Evolutionary conservation across 495 filamentous ascomycete genomes (phyloP).

Genomic region (Amorphotheca resinae): DNA sequence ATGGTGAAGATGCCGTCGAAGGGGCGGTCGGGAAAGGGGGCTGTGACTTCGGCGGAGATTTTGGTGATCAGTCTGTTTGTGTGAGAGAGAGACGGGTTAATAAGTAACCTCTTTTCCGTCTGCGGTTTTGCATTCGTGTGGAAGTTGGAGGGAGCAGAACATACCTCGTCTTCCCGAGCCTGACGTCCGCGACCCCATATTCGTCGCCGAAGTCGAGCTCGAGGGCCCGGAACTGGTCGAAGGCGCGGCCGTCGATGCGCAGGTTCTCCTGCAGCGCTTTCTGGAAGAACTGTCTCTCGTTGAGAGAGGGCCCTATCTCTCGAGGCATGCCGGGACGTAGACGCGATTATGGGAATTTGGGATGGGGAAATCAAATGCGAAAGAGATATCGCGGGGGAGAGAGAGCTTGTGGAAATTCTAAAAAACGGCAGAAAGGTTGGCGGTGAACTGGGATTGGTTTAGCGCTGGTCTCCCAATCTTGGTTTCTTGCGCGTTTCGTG

Average conservation of each 20-base stretch:
- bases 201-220: conserved; percentile 77
- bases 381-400: conserved; percentile 4
- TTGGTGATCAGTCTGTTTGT: conserved; percentile 59
- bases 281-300: conserved; percentile 64
- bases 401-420: conserved; percentile 1
- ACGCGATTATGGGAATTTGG: no score
- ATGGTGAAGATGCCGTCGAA: conserved; percentile 94
- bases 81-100: neutral
- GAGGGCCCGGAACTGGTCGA: conserved; percentile 66
- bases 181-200: conserved; percentile 81
- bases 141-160: neutral
- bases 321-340: conserved; percentile 73
- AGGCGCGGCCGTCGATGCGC: conserved; percentile 68
- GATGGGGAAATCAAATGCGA: conserved; percentile 1
- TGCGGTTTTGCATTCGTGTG: neutral
- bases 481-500: neutral
- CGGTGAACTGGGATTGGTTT: conserved; percentile 4
- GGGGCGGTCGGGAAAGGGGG: conserved; percentile 75
- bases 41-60: conserved; percentile 76
- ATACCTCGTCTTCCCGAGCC: conserved; percentile 83
- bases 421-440: conserved; percentile 12
- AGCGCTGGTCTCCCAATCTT: conserved; percentile 4
- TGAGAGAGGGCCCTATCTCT: conserved; percentile 71
- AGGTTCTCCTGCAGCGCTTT: conserved; percentile 63
- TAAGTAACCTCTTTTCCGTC: neutral